Evolutionary conservation across 2,329 filamentous ascomycete species (phyloP).

Genomic region (Phyllachora maydis): DNA sequence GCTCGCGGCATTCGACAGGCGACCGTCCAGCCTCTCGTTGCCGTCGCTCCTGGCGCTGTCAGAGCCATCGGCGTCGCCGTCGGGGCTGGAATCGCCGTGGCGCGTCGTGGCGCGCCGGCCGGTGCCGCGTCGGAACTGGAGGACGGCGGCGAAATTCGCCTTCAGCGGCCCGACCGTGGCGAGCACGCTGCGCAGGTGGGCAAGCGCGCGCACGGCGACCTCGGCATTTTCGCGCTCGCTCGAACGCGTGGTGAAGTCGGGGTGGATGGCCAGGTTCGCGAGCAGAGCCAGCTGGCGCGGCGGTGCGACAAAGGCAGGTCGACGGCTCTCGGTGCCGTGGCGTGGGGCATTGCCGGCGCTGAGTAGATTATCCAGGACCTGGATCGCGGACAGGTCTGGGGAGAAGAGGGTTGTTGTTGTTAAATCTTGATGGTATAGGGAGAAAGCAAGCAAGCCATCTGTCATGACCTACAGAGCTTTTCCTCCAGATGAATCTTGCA

Average conservation of each 20-base stretch:
- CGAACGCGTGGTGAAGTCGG: conserved; percentile 54
- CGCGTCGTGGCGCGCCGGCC: conserved; percentile 13
- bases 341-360: background rate
- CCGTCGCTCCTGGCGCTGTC: conserved; percentile 11
- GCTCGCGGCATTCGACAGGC: conserved; percentile 41
- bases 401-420: too few relatives aligned
- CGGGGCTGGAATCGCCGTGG: conserved; percentile 16
- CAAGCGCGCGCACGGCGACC: conserved; percentile 44
- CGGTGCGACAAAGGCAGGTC: conserved; percentile 43
- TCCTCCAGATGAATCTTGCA: too few relatives aligned
- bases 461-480: too few relatives aligned
- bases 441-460: too few relatives aligned
- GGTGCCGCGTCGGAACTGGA: conserved; percentile 31
- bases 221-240: conserved; percentile 36
- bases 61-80: conserved; percentile 15
- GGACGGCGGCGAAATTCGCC: conserved; percentile 49
- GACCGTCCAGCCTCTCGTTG: conserved; percentile 29
- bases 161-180: conserved; percentile 47
- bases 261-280: conserved; percentile 68
- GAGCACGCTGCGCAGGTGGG: conserved; percentile 49
- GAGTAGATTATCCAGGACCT: background rate
- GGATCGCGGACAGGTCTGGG: background rate
- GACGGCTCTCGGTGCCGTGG: background rate
- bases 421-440: too few relatives aligned
- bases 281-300: conserved; percentile 56